Conservation (phyloP, 2,329 filamentous ascomycete species). For the Aspergillus persii region DNA sequence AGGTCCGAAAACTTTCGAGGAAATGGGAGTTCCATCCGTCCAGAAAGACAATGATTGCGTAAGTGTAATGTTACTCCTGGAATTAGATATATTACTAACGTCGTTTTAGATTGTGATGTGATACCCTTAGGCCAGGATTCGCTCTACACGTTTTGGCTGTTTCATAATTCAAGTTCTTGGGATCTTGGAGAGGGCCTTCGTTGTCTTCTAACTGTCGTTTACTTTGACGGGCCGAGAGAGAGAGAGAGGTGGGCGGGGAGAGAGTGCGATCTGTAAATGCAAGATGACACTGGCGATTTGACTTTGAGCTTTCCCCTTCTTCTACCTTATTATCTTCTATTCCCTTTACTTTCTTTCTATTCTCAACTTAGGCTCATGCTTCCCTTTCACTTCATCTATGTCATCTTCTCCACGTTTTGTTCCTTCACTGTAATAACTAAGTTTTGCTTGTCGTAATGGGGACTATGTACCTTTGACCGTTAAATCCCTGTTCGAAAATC, state of each 20-base stretch:
- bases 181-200: background rate
- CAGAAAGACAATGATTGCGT: conserved; percentile 92
- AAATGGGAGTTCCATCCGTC: conserved; percentile 88
- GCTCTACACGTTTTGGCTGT: conserved; percentile 15
- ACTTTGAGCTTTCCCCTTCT: background rate
- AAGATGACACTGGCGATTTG: background rate
- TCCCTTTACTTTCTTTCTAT: background rate
- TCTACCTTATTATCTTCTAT: background rate
- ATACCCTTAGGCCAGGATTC: conserved; percentile 29
- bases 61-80: conserved; percentile 37
- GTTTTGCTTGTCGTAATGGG: background rate
- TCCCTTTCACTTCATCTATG: background rate
- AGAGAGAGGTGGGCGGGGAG: background rate
- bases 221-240: background rate
- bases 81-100: conserved; percentile 10
- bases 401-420: background rate
- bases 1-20: conserved; percentile 93
- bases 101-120: conserved; percentile 40
- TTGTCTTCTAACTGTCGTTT: background rate
- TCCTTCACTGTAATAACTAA: background rate
- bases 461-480: background rate
- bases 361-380: background rate
- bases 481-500: background rate
- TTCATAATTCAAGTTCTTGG: conserved; percentile 11
- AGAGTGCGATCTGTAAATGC: background rate